Evolutionary conservation across 1,139 yeast genomes (phyloP), one percentile per base, ranked within the genome.

Genomic region (Pichia sp.): DNA sequence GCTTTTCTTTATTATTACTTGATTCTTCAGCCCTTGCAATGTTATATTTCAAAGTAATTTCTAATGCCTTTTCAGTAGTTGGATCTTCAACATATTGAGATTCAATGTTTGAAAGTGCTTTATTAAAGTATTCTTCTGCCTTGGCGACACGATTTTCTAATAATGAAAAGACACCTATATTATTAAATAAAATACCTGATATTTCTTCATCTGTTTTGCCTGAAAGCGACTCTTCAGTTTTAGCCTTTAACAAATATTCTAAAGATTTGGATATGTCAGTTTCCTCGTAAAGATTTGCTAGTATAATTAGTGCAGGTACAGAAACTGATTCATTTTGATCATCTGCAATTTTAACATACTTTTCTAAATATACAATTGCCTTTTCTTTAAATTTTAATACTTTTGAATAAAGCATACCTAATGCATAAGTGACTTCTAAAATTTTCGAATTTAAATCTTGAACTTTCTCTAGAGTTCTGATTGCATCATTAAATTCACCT

Each of bases 161-260:
- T 63, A 87, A 87, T 56, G 88, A 81, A 67, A 89, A 81, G 11
- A 89, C 96, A 45, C 96, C 99, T 60, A 90, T 74, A 62, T 93
- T 93, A 67, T 90, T 91, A 62, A 83, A 76, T 25, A 90, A 72
- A 60, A 85, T 88, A 52, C 84, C 73, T 2, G 91, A 87, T 3
- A 84, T 77, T 30, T 73, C 74, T 70, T 38, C 71, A 16, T 55
- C 58, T 71, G 56, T 71, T 66, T 59, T 74, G 65, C 67, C 74
- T 71, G 38, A 74, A 58, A 53, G 47, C 9, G 57, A n/a, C 45
- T 63, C 62, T 47, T 70, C 70, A 48, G 84, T 87, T 36, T 81
- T 75, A 3, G 87, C 86, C 60, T 79, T 80, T 49, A 73, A 68
- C 52, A 85, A 70, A 62, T 75, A 81, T 36, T 73, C 76, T 58